phyloP scores from a whole-genome alignment of 768 basidiomycete genomes.

The Suillus subalutaceus region DNA sequence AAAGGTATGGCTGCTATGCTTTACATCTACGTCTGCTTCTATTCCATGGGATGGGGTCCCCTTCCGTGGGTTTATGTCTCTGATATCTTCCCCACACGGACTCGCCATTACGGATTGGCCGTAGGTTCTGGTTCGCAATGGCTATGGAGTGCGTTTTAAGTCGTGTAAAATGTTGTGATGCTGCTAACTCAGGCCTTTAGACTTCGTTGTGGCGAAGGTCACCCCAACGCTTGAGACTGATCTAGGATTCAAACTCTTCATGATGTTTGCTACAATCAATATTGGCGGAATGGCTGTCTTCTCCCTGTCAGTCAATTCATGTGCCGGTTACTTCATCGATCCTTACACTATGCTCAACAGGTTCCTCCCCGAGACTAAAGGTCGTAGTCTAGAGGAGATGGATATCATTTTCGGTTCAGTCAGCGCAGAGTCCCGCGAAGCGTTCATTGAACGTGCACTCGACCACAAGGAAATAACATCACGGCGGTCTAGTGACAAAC shows the following conservation, averaged over 20 bases:
- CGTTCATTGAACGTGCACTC: slow-evolving; percentile 46
- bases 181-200: slow-evolving; percentile 33
- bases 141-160: slow-evolving; percentile 67
- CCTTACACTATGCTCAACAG: slow-evolving; percentile 29
- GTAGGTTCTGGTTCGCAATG: slow-evolving; percentile 79
- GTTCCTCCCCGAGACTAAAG: slow-evolving; percentile 65
- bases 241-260: slow-evolving; percentile 74
- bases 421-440: slow-evolving; percentile 52
- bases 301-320: slow-evolving; percentile 50
- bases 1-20: slow-evolving; percentile 87
- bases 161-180: neutral
- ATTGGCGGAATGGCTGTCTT: slow-evolving; percentile 71
- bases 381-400: slow-evolving; percentile 57
- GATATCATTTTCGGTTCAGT: slow-evolving; percentile 63
- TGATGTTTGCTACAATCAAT: slow-evolving; percentile 79
- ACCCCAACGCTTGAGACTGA: slow-evolving; percentile 64
- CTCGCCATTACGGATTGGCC: slow-evolving; percentile 79
- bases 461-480: slow-evolving; percentile 7
- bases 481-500: slow-evolving; percentile 9
- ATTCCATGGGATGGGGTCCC: slow-evolving; percentile 88
- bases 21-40: slow-evolving; percentile 87
- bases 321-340: neutral
- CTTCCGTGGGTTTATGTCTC: slow-evolving; percentile 68
- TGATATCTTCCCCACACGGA: slow-evolving; percentile 87
- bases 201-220: slow-evolving; percentile 73